Percentiles rank a stretch among this genome's conserved stretches.
Evolutionary conservation across 2,329 filamentous ascomycete species (phyloP).

Genomic region (Ramularia collo-cygni): DNA sequence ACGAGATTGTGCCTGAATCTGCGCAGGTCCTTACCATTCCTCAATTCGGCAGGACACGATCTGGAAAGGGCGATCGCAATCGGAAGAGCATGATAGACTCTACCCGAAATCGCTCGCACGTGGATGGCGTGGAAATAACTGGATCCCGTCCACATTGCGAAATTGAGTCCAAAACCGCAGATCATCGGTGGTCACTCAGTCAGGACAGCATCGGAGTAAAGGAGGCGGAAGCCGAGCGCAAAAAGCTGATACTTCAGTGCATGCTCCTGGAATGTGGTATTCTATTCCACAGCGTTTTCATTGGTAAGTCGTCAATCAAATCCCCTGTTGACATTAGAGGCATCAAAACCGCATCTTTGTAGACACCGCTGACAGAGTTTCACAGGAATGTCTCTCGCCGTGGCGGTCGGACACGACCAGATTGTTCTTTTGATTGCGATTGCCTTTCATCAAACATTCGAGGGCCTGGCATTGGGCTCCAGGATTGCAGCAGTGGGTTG

Average conservation of each 20-base stretch:
- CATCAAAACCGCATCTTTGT: too few relatives aligned
- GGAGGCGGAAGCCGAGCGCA: too few relatives aligned
- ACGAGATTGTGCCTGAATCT: constrained; percentile 13
- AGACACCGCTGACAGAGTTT: too few relatives aligned
- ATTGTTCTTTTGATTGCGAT: constrained; percentile 59
- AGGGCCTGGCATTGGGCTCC: constrained; percentile 59
- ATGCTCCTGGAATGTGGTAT: constrained; percentile 67
- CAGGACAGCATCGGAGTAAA: constrained; percentile 11
- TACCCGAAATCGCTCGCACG: too few relatives aligned
- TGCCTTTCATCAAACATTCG: constrained; percentile 61
- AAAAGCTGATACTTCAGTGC: constrained; percentile 62
- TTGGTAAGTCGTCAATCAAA: too few relatives aligned
- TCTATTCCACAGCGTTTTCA: constrained; percentile 67
- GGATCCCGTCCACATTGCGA: not conserved
- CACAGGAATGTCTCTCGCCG: constrained; percentile 63
- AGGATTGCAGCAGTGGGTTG: constrained; percentile 55
- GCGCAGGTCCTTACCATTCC: too few relatives aligned
- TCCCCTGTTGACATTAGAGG: too few relatives aligned
- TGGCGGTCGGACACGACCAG: constrained; percentile 56
- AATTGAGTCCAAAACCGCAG: constrained; percentile 3
- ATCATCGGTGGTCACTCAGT: too few relatives aligned
- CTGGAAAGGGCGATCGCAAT: too few relatives aligned
- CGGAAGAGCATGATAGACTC: too few relatives aligned
- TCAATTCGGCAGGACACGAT: constrained; percentile 41
- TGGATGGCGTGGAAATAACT: constrained; percentile 1